phyloP scores from a whole-genome alignment of 345 rosid genomes.

The Brassica juncea region DNA sequence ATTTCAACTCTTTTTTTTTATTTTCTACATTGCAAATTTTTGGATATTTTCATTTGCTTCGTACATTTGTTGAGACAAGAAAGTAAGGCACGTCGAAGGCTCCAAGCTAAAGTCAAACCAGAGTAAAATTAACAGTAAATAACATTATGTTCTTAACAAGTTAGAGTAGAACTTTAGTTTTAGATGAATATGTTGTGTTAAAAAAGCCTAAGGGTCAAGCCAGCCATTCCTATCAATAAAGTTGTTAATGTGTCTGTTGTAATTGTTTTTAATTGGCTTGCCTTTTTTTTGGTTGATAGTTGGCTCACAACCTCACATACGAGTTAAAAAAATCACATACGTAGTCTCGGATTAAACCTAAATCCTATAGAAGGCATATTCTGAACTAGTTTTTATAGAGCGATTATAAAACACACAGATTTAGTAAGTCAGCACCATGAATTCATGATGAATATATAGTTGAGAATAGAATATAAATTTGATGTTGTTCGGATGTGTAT shows the following conservation, averaged over 20 bases:
- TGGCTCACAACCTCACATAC: background rate
- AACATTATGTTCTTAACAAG: background rate
- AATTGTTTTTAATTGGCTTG: background rate
- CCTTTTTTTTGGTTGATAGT: background rate
- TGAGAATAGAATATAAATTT: background rate
- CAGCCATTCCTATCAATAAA: background rate
- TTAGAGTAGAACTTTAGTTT: background rate
- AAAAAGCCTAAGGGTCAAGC: background rate
- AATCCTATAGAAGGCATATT: background rate
- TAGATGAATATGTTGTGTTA: background rate
- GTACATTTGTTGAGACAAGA: background rate
- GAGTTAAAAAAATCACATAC: background rate
- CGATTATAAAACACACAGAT: background rate
- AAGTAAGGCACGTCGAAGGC: background rate
- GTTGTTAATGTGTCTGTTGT: background rate
- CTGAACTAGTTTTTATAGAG: background rate
- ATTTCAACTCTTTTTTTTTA: background rate
- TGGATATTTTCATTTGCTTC: background rate
- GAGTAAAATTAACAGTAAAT: background rate
- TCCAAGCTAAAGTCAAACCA: background rate
- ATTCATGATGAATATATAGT: background rate
- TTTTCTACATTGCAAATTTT: background rate
- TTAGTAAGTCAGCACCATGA: background rate
- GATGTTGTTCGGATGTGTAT: background rate
- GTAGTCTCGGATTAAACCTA: background rate